Evolutionary conservation across 768 basidiomycete species (phyloP).

Genomic region (Cantharellus cinnabarinus): DNA sequence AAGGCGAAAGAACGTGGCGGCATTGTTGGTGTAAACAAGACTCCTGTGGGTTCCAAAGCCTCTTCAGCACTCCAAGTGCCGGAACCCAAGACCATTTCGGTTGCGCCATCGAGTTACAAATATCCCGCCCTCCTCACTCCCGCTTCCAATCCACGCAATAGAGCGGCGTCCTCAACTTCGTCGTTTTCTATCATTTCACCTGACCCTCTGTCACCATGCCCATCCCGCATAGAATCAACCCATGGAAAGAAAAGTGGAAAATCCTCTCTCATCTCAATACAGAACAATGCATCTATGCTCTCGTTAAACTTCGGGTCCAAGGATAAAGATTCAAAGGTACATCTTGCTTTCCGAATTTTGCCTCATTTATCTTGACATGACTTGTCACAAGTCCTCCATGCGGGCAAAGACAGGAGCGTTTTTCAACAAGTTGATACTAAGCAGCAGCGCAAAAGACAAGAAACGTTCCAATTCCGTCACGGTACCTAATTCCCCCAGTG

Average conservation of each 20-base stretch:
- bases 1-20: conserved; percentile 59
- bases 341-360: conserved; percentile 17
- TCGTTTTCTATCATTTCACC: conserved; percentile 4
- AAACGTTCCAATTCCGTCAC: background rate
- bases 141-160: background rate
- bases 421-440: conserved; percentile 59
- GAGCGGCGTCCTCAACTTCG: conserved; percentile 7
- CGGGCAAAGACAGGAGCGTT: conserved; percentile 65
- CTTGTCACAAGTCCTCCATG: conserved; percentile 34
- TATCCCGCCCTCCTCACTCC: background rate
- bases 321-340: too few species aligned
- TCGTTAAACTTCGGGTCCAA: background rate
- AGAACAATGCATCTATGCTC: background rate
- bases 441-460: conserved; percentile 33
- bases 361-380: background rate
- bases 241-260: background rate
- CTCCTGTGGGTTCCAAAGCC: background rate
- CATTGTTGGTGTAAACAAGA: conserved; percentile 13
- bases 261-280: too few species aligned
- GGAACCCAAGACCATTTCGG: conserved; percentile 11
- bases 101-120: background rate
- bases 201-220: background rate
- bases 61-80: conserved; percentile 16
- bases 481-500: background rate
- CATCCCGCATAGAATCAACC: background rate